Base-by-base conservation (phyloP, 768 basidiomycete genomes). In the Phaffia australis region DNA sequence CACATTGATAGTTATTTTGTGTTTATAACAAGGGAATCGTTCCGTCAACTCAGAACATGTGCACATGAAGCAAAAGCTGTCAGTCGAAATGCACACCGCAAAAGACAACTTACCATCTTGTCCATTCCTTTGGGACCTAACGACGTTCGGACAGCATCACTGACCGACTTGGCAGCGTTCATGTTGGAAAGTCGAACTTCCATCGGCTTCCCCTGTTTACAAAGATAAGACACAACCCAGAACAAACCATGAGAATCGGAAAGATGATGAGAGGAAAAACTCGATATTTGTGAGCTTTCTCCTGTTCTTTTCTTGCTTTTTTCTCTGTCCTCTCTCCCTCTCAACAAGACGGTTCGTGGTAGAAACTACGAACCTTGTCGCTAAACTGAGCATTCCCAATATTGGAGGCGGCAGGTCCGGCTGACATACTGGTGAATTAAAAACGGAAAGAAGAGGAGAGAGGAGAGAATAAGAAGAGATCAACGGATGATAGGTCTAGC, bases 51-150 rank as follows among this genome's bases (percentile, higher is more conserved):
- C n/a, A 27, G 19, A 29, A 21, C 23, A 54, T 54, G 23, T 23
- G 15, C 15, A 23, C 11, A 42, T 11, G 35, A 42, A 11, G 35
- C 35, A 4, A 42, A 42, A 42, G 48, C 52, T 19, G 23, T 30
- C 47, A 29, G 29, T 35, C 64, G 47, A 35, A n/a, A 61, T 42
- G 35, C 35, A 42, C 35, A 42, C 42, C 21, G 50, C 19, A 27
- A 58, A 19, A 55, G 15, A 35, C 25, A 27, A 58, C 66, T 66
- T 73, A 88, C 94, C 94, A 98, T 98, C 81, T 98, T 98, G 80
- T 98, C 94, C 94, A 99, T 99, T 69, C 94, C 94, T 77, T 88
- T 85, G 56, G 94, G 94, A 18, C 94, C 94, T 71, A 99, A 79
- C 52, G 93, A 97, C 55, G 94, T 98, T 72, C 94, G 82, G 52